Evolutionary conservation across 169 alveolate species (phyloP).

Genomic region (Plasmodium knowlesi): DNA sequence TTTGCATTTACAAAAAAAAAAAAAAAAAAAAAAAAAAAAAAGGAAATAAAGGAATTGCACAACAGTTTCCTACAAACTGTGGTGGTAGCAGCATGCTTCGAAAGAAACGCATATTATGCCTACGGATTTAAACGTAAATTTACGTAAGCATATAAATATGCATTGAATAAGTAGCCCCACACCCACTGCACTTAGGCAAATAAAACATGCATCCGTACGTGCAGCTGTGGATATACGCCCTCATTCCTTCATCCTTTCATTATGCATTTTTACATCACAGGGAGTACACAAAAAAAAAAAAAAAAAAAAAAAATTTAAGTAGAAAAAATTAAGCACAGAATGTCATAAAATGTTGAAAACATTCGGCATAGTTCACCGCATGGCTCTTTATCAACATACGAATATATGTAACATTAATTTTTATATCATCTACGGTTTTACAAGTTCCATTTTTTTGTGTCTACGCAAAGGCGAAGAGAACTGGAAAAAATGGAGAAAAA

Average conservation of each 20-base stretch:
- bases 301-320: neutral
- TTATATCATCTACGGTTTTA: neutral
- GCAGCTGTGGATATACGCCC: neutral
- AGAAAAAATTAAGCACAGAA: neutral
- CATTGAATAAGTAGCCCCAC: neutral
- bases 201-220: neutral
- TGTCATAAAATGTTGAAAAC: neutral
- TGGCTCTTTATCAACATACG: neutral
- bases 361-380: neutral
- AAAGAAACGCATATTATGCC: neutral
- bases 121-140: no score
- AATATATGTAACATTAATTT: neutral
- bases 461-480: neutral
- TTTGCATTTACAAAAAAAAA: neutral
- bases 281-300: neutral
- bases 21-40: neutral
- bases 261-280: neutral
- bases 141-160: neutral
- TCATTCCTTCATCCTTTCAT: neutral
- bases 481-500: neutral
- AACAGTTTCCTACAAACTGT: neutral
- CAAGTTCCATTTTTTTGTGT: constrained; percentile 6
- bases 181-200: neutral
- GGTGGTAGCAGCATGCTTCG: neutral
- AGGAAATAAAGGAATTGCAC: neutral